phyloP scores from a whole-genome alignment of 305 asterid genomes.

The Fraxinus xanthoxyloides region DNA sequence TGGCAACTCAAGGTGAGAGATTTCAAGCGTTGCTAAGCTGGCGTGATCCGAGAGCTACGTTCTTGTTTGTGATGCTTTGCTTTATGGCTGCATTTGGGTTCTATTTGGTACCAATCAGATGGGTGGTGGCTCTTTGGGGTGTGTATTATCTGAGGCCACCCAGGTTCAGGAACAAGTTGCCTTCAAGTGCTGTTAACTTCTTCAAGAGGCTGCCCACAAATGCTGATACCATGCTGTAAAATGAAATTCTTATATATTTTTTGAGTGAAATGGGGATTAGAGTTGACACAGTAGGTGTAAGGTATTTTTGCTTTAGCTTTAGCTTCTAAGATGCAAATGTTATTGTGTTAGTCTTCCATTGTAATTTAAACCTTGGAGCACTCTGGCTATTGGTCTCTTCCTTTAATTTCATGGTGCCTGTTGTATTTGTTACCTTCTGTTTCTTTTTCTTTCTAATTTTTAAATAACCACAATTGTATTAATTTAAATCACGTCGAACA shows the following conservation, averaged over 20 bases:
- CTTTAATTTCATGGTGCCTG: background rate
- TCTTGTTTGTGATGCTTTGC: constrained; percentile 10
- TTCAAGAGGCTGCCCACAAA: constrained; percentile 12
- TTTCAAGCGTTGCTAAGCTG: constrained; percentile 8
- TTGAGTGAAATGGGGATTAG: background rate
- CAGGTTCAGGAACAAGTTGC: constrained; percentile 7
- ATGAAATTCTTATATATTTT: background rate
- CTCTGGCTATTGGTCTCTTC: background rate
- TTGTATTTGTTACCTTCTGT: background rate
- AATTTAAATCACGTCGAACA: background rate
- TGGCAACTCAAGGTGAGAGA: constrained; percentile 11
- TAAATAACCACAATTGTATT: background rate
- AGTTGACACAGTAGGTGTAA: background rate
- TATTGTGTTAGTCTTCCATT: background rate
- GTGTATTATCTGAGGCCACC: background rate
- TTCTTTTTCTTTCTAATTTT: background rate
- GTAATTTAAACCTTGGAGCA: background rate
- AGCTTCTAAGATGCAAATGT: background rate
- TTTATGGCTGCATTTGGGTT: background rate
- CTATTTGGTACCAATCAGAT: constrained; percentile 4
- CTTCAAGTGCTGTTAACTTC: constrained; percentile 10
- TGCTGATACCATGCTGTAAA: constrained; percentile 2
- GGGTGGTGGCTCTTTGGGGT: background rate
- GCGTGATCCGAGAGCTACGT: constrained; percentile 9
- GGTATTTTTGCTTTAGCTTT: background rate